Evolutionary conservation across 2,329 filamentous ascomycete species (phyloP).

Genomic region (Pestalotiopsis fici): DNA sequence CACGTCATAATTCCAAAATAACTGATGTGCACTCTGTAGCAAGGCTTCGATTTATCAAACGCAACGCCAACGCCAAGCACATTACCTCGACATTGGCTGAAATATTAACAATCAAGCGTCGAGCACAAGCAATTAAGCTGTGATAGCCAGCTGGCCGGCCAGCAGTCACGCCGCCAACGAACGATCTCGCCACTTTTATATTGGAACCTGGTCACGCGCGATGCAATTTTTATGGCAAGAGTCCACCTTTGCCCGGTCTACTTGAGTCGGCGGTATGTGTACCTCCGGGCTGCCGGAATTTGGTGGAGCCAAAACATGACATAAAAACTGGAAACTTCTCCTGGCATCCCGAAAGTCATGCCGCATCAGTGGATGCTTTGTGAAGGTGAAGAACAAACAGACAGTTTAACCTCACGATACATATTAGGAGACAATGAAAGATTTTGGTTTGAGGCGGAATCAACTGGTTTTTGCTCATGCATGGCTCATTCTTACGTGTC

Average conservation of each 20-base stretch:
- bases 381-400: too few species aligned
- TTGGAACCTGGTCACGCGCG: not conserved
- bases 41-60: not conserved
- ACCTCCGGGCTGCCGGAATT: not conserved
- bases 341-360: not conserved
- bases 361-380: not conserved
- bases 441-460: not conserved
- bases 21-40: not conserved
- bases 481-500: not conserved
- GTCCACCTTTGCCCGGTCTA: not conserved
- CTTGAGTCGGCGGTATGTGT: not conserved
- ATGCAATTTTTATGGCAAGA: not conserved
- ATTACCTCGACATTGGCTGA: too few species aligned
- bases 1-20: too few species aligned
- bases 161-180: not conserved
- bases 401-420: too few species aligned
- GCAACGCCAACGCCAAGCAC: too few species aligned
- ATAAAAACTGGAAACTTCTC: not conserved
- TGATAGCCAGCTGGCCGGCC: not conserved
- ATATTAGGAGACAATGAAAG: not conserved
- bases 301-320: not conserved
- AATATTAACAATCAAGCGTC: too few species aligned
- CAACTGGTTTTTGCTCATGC: not conserved
- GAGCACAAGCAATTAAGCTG: too few species aligned
- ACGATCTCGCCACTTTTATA: not conserved